Base-by-base conservation (phyloP, 768 basidiomycete genomes). In the Termitomyces sp. region DNA sequence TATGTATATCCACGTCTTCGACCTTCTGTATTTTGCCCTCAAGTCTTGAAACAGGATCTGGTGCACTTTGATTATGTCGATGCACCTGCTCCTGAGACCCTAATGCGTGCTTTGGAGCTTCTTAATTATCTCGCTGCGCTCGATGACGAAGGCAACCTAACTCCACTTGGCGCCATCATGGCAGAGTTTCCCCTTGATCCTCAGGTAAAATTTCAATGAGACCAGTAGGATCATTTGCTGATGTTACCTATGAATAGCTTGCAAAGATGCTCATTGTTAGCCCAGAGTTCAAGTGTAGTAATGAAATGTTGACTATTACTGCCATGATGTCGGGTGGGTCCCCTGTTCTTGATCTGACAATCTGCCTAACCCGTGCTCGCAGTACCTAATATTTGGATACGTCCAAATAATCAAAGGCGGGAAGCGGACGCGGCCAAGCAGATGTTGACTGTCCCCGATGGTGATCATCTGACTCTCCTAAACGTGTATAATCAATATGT, bases 101-200 rank as follows among this genome's bases (percentile, higher is more conserved):
- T 98, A 48, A 97, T 98, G 95, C 87, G 95, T 56, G 96, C 96
- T 10, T 76, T 99, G 53, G 97, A 98, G 70, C 74, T 98, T 36
- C 80, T 99, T 47, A 96, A 98, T 68, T 96, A 87, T 71, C 81
- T 98, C 44, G 85, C 89, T 6, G 96, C 95, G 1, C 77, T 99
- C 59, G 94, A 98, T 67, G 95, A 98, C 64, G 94, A 97, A 3
- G 95, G 97, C 12, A 86, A 93, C 52, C 71, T 99, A 57, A 98
- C 97, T 0, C 73, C 86, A 0, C 76, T 98, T 8, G 97, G 97
- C 4, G 78, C 74, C 37, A 88, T 93, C 59, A 98, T 98, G 96
- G 96, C 97, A 0, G 94, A 98, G 65, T 98, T 98, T 79, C 97
- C 96, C 13, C 81, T 99, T n/a, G 97, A 98, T 71, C 97, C 96